Evolutionary conservation across 139 green algal genomes (phyloP), one percentile per base, ranked within the genome.

Genomic region (Mychonastes homosphaera): DNA sequence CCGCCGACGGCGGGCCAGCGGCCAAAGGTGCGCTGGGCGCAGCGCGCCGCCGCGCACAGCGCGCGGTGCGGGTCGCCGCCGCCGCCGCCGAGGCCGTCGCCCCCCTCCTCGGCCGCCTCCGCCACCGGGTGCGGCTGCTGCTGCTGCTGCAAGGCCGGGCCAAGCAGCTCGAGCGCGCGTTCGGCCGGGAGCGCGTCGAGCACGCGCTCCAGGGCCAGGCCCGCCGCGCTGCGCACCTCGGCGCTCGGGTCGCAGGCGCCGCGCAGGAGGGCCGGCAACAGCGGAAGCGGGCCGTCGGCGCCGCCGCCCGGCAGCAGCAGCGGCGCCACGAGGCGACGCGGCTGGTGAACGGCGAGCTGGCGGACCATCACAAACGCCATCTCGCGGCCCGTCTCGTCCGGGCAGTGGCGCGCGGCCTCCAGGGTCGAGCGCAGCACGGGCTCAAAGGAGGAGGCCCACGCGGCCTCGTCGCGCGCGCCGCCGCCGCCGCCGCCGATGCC

Each of bases 221-320:
- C 12, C 36, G 12, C 12, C 36, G 12, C 36, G 36, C 36, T 29
- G 61, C 61, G 50, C 61, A 50, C 23, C 61, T 35, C 23, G 47
- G 53, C 40, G 38, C n/a, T n/a, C n/a, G n/a, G n/a, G n/a, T n/a
- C n/a, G n/a, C n/a, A n/a, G n/a, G n/a, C n/a, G n/a, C n/a, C n/a
- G n/a, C n/a, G n/a, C n/a, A n/a, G n/a, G n/a, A n/a, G n/a, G n/a
- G n/a, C n/a, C n/a, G n/a, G n/a, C n/a, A n/a, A n/a, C n/a, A n/a
- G n/a, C n/a, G n/a, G n/a, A n/a, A n/a, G n/a, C n/a, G n/a, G n/a
- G n/a, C n/a, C 48, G 40, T 73, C 64, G 1, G 47, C 49, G 26
- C 58, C 64, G 36, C 66, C 62, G 28, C 49, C 40, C 60, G 74
- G 56, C 56, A 78, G 51, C 19, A 43, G 55, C 23, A 63, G 65